Percentiles rank a stretch among this genome's conserved stretches.
phyloP scores from a whole-genome alignment of 2,329 filamentous ascomycete genomes.

The Penicillium expansum region DNA sequence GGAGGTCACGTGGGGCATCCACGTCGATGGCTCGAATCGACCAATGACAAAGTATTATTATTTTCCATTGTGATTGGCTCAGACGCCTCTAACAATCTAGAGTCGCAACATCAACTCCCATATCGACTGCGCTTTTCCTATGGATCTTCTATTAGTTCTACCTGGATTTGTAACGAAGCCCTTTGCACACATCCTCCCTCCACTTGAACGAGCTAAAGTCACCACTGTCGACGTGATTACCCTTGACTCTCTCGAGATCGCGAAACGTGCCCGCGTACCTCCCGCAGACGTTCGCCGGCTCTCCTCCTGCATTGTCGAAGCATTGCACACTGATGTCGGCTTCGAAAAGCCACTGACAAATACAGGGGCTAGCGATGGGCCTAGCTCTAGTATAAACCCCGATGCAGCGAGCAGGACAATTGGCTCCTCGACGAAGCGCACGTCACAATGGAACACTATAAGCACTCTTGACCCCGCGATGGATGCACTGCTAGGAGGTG shows the following conservation, averaged over 20 bases:
- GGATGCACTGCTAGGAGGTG: conserved; percentile 71
- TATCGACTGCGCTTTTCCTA: conserved; percentile 20
- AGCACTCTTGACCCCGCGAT: conserved; percentile 76
- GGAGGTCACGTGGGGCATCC: neutral
- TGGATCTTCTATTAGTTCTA: conserved; percentile 77
- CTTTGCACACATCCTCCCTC: conserved; percentile 72
- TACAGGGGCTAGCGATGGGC: conserved; percentile 11
- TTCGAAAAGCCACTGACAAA: conserved; percentile 29
- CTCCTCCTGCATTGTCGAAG: conserved; percentile 62
- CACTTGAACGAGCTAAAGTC: conserved; percentile 73
- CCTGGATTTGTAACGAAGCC: conserved; percentile 71
- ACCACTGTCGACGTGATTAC: conserved; percentile 82
- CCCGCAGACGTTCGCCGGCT: conserved; percentile 76
- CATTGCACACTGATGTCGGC: conserved; percentile 63
- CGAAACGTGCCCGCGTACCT: conserved; percentile 79
- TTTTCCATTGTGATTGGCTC: conserved; percentile 14
- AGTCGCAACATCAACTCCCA: conserved; percentile 3
- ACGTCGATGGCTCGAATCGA: neutral
- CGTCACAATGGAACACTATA: conserved; percentile 57
- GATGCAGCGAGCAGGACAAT: conserved; percentile 18
- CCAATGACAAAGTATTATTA: neutral
- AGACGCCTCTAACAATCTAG: conserved; percentile 12
- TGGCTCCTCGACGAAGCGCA: conserved; percentile 31
- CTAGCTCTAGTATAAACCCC: conserved; percentile 24
- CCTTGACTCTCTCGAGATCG: conserved; percentile 76